Conservation (phyloP, 306 rosid species). For the Fragaria ananassa region DNA sequence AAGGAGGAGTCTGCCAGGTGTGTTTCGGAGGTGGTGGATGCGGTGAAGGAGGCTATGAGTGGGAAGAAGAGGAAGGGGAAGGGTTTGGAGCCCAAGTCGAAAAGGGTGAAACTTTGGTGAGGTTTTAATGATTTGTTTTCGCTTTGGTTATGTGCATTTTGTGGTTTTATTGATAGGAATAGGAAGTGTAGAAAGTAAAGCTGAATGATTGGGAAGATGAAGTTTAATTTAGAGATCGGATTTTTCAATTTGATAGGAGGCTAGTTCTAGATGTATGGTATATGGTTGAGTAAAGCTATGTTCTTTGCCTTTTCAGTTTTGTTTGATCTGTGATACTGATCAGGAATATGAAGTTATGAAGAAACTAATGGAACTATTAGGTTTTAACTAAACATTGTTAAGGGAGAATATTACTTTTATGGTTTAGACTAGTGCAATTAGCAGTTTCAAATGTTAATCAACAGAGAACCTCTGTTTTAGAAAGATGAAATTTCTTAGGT, state of each 20-base stretch:
- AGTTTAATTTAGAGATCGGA: neutral
- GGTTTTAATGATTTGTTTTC: neutral
- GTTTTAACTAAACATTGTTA: neutral
- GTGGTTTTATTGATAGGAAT: neutral
- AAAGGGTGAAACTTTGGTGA: constrained; percentile 77
- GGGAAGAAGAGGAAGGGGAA: constrained; percentile 63
- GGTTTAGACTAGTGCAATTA: neutral
- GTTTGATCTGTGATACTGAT: neutral
- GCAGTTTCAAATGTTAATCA: neutral
- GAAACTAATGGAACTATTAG: neutral
- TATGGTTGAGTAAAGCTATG: neutral
- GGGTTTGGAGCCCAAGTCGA: constrained; percentile 27
- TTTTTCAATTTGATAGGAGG: neutral
- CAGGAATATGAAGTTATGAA: neutral
- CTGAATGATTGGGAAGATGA: too few species aligned
- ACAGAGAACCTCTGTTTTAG: neutral
- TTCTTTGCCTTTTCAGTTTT: neutral
- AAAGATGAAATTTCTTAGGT: neutral
- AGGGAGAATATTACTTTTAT: neutral
- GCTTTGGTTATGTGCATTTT: neutral
- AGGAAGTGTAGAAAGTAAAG: neutral
- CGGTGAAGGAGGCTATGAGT: constrained; percentile 64
- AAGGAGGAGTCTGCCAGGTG: constrained; percentile 77
- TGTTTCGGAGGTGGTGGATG: constrained; percentile 58
- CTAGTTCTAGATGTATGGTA: neutral